Evolutionary conservation across 2,329 filamentous ascomycete species (phyloP).

Genomic region (Paecilomyces sp.): DNA sequence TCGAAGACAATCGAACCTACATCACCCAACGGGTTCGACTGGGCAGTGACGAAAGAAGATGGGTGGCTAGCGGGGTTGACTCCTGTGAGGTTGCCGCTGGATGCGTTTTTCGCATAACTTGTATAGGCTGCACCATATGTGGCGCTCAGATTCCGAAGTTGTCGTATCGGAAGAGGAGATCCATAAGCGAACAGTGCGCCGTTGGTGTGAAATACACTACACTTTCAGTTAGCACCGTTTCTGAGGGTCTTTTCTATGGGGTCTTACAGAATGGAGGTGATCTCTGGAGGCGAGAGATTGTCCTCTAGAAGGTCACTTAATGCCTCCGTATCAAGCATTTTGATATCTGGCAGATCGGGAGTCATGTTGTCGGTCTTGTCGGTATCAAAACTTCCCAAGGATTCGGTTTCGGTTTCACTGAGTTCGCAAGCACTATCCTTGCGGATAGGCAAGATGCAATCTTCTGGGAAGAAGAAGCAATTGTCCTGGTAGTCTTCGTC

Average conservation of each 20-base stretch:
- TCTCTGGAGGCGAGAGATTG: constrained; percentile 36
- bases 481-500: constrained; percentile 36
- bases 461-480: constrained; percentile 38
- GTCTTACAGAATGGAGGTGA: constrained; percentile 35
- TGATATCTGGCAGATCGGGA: constrained; percentile 35
- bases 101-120: constrained; percentile 33
- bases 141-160: constrained; percentile 35
- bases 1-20: constrained; percentile 40
- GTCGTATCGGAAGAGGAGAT: constrained; percentile 30
- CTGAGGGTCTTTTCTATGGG: not conserved
- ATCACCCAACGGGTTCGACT: constrained; percentile 33
- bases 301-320: constrained; percentile 34
- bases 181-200: constrained; percentile 38
- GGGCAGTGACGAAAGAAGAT: constrained; percentile 35
- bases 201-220: constrained; percentile 36
- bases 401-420: not conserved
- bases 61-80: constrained; percentile 36
- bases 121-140: constrained; percentile 38
- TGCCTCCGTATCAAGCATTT: constrained; percentile 37
- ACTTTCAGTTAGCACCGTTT: not conserved
- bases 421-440: constrained; percentile 22
- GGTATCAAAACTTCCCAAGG: constrained; percentile 8
- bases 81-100: constrained; percentile 34
- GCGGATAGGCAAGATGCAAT: constrained; percentile 32
- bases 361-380: constrained; percentile 27